Percentiles rank a stretch among this genome's conserved stretches.
These are phyloP conservation scores for Coelastrella sp. DNA, from an alignment of 139 green algal genomes.

Conservation along the genomic window DNA sequence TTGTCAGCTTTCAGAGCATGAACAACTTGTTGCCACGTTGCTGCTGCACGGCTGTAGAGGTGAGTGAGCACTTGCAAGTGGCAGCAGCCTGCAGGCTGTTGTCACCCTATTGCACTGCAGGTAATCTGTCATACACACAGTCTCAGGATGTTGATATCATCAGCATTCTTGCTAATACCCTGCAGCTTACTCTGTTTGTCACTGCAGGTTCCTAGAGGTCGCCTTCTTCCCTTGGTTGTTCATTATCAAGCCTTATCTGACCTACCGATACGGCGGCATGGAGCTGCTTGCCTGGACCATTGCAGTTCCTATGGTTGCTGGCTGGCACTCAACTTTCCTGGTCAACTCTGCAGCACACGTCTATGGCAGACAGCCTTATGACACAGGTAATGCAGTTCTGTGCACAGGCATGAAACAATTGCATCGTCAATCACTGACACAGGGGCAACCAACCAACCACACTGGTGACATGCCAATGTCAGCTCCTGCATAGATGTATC, in stretches of 20 bases:
- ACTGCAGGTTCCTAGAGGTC: slow-evolving; percentile 70
- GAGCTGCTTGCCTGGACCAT: slow-evolving; percentile 87
- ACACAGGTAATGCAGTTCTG: slow-evolving; percentile 70
- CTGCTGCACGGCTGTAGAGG: background rate
- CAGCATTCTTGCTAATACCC: background rate
- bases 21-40: background rate
- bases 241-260: slow-evolving; percentile 73
- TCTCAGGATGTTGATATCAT: background rate
- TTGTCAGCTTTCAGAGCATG: background rate
- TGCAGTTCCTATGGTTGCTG: slow-evolving; percentile 79
- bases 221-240: slow-evolving; percentile 82
- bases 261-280: slow-evolving; percentile 72
- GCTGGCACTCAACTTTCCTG: slow-evolving; percentile 96
- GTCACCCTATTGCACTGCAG: too few species aligned
- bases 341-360: slow-evolving; percentile 93
- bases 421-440: background rate
- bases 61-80: too few species aligned
- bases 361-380: slow-evolving; percentile 83
- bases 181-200: background rate
- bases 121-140: too few species aligned
- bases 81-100: too few species aligned
- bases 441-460: too few species aligned
- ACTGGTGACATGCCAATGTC: too few species aligned
- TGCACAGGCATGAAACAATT: background rate
- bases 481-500: too few species aligned